Base-by-base conservation (phyloP, 1,139 yeast species). In the Suhomyces bribrorum region DNA sequence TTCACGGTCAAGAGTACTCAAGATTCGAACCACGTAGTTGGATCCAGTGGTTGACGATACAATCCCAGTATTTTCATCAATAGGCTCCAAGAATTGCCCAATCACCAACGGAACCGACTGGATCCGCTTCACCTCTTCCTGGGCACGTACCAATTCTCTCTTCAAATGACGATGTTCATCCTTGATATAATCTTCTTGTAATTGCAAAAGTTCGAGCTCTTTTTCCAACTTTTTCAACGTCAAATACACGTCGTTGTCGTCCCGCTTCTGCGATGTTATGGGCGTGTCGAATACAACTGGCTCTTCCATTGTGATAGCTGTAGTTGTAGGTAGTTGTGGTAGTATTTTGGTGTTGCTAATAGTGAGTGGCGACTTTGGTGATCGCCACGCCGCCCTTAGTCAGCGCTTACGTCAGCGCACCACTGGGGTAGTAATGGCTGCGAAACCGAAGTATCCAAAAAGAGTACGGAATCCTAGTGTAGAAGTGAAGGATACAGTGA, bases 21-120 rank as follows among this genome's bases (percentile, higher is more conserved):
- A 75, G 46, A 94, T 92, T 56, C 96, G 78, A 31, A 94, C 99
- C 34, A 92, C 97, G 56, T 92, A 94, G 62, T 89, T 94, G 48
- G 97, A 89, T 14, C 98, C 98, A 2, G 98, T 94, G 27, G 98
- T 92, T 14, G 96, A 87, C 13, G 96, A 87, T 11, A 94, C 97
- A 55, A 94, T 94, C 48, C 97, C 98, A 7, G 96, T 87, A 53
- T 86, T 84, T 61, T 90, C 95, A 64, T 94, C 99, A 52, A 94
- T 90, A 42, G 98, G 97, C 62, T 94, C 99, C 53, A 94, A 73
- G 55, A 94, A 94, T 66, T 94, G 98, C 15, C 99, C 99, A 65
- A 94, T 94, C 23, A 94, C 98, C 48, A 94, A 74, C 13, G 99
- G 99, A 36, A 94, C 99, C 3, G 96, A 86, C 59, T 92, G 96